A percentile compares a stretch with the other conserved stretches of the same genome.
These are phyloP conservation scores for Luffa aegyptiaca DNA, from an alignment of 306 rosid genomes.

Conservation along the genomic window DNA sequence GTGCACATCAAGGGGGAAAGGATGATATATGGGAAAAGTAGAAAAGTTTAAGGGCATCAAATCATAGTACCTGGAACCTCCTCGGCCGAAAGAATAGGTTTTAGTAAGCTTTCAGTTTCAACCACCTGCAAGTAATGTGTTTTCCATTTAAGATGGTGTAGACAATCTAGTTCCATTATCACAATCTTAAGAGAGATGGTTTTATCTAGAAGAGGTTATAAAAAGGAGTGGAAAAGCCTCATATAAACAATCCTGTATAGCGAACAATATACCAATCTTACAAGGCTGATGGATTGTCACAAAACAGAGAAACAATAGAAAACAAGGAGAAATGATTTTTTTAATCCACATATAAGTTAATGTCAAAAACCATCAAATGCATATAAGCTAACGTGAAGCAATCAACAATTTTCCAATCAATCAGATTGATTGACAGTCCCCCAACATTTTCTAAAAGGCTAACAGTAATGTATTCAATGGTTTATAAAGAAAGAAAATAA, in stretches of 20 bases:
- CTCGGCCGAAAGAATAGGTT: slow-evolving; percentile 63
- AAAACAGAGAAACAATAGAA: neutral
- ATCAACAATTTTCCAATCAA: neutral
- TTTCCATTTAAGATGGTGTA: neutral
- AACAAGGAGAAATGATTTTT: neutral
- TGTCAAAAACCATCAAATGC: neutral
- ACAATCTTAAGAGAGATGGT: neutral
- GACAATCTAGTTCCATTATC: neutral
- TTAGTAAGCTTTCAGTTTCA: slow-evolving; percentile 72
- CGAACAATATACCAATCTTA: neutral
- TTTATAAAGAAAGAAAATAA: slow-evolving; percentile 14
- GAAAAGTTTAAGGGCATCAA: neutral
- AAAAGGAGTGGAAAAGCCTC: neutral
- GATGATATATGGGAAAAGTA: neutral
- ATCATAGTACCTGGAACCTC: slow-evolving; percentile 51
- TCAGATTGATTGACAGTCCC: neutral
- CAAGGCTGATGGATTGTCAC: neutral
- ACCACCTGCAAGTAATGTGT: slow-evolving; percentile 47
- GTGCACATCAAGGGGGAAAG: neutral
- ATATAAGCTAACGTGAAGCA: neutral
- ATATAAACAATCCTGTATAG: neutral
- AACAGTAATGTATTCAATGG: neutral
- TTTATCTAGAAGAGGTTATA: neutral
- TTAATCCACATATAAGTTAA: neutral
- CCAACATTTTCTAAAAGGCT: neutral